Evolutionary conservation across 2,329 filamentous ascomycete genomes (phyloP), one percentile per base, ranked within the genome.

Genomic region (Aspergillus vadensis): DNA sequence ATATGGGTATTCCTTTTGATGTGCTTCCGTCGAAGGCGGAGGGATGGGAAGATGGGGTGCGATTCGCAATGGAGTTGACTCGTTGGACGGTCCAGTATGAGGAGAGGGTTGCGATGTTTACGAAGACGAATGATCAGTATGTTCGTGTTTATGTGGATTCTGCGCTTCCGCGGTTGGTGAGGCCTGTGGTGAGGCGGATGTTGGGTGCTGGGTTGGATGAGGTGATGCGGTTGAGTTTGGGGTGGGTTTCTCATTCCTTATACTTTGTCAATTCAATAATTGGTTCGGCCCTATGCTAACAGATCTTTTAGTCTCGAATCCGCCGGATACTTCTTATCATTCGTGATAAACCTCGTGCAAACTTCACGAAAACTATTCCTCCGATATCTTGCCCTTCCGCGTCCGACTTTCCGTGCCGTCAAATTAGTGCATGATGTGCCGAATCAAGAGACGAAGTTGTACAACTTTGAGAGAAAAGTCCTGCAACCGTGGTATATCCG

Each of bases 1-100:
- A 84, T 63, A 90, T 91, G 88, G 81, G 80, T 0, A 89, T 91
- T 44, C 70, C 72, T 0, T 74, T 69, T 44, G 60, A 59, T 8
- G 27, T 49, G 0, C 67, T 76, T 23, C 61, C 65, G 7, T 72
- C 70, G 7, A 7, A 9, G 15, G 56, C n/a, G 30, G 17, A 50
- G 5, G 59, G 59, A 7, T 63, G 57, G 56, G 25, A 15, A 1
- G 57, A 63, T 51, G 62, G 60, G 1, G 2, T 63, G 21, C 48
- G 59, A n/a, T 63, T 63, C 36, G 62, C 54, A 0, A 1, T n/a
- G 9, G 56, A 63, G 44, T 19, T 63, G n/a, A 19, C 6, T 1
- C 14, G 64, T 1, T 69, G 60, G 59, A 65, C 61, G 2, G 17
- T 64, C 0, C 36, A 21, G 5, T 66, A 67, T 44, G 61, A 65